Conservation (phyloP, 192 early-diverging fungal genomes). For the Umbelopsis sp. region DNA sequence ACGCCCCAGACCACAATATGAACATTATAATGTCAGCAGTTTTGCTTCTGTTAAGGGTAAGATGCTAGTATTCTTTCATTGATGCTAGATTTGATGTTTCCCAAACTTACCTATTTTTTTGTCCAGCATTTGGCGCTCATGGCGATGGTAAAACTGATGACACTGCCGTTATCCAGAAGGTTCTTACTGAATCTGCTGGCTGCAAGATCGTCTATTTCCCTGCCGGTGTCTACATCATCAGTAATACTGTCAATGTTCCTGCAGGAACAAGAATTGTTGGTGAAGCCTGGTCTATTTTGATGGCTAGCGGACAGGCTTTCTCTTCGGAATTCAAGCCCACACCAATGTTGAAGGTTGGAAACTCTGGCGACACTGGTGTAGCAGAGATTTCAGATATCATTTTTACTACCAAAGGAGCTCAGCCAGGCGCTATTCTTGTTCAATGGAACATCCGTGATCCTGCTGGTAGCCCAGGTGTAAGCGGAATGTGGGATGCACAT, state of each 20-base stretch:
- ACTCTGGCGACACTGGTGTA: conserved; percentile 34
- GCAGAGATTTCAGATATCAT: conserved; percentile 40
- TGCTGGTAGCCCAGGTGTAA: conserved; percentile 6
- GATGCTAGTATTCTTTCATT: not conserved
- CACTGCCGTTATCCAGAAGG: conserved; percentile 36
- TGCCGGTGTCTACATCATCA: conserved; percentile 37
- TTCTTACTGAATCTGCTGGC: conserved; percentile 17
- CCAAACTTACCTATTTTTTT: not conserved
- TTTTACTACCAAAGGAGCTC: conserved; percentile 20
- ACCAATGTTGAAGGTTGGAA: conserved; percentile 41
- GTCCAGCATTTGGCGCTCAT: conserved; percentile 32
- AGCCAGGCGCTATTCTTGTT: conserved; percentile 41
- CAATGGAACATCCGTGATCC: conserved; percentile 39
- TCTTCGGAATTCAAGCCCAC: conserved; percentile 21
- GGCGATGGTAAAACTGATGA: conserved; percentile 49
- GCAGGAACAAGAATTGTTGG: conserved; percentile 29
- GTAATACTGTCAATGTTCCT: conserved; percentile 35
- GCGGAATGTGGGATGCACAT: conserved; percentile 46
- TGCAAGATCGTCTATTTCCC: conserved; percentile 42
- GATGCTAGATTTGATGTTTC: not conserved
- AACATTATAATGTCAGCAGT: conserved; percentile 10
- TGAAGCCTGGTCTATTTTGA: conserved; percentile 41
- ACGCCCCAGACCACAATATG: conserved; percentile 38
- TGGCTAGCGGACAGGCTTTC: conserved; percentile 40
- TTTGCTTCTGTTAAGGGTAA: conserved; percentile 30